These are phyloP conservation scores for Abrus pulchellus DNA, from an alignment of 306 rosid species.

Conservation along the genomic window DNA sequence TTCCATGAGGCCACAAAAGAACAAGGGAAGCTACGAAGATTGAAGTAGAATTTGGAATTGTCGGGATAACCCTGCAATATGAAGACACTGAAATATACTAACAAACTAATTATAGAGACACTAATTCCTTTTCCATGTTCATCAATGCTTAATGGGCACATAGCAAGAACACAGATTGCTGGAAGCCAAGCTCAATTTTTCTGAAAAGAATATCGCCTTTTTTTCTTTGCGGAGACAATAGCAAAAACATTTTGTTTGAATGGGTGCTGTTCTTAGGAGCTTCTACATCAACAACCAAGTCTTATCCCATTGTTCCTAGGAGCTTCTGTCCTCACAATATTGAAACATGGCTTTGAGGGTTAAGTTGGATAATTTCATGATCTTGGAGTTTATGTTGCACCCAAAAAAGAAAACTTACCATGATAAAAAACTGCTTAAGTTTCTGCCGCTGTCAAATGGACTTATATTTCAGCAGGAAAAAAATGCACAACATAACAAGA, in stretches of 20 bases:
- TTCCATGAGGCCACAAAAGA: slow-evolving; percentile 9
- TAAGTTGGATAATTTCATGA: not conserved
- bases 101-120: too few relatives aligned
- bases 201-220: not conserved
- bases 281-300: too few relatives aligned
- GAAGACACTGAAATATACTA: not conserved
- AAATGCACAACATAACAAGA: not conserved
- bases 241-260: not conserved
- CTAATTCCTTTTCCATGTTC: too few relatives aligned
- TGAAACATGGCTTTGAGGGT: not conserved
- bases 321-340: too few relatives aligned
- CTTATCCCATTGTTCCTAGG: too few relatives aligned
- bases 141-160: slow-evolving; percentile 16
- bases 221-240: not conserved
- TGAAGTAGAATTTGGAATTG: not conserved
- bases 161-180: slow-evolving; percentile 9
- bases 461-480: not conserved
- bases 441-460: slow-evolving; percentile 11
- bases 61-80: not conserved
- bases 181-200: not conserved
- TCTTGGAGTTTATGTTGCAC: not conserved
- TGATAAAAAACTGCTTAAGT: not conserved
- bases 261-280: too few relatives aligned
- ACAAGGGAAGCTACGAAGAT: slow-evolving; percentile 3
- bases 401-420: not conserved